Conservation (phyloP, 1,284 basidiomycete species). For the Vanrija pseudolonga region DNA sequence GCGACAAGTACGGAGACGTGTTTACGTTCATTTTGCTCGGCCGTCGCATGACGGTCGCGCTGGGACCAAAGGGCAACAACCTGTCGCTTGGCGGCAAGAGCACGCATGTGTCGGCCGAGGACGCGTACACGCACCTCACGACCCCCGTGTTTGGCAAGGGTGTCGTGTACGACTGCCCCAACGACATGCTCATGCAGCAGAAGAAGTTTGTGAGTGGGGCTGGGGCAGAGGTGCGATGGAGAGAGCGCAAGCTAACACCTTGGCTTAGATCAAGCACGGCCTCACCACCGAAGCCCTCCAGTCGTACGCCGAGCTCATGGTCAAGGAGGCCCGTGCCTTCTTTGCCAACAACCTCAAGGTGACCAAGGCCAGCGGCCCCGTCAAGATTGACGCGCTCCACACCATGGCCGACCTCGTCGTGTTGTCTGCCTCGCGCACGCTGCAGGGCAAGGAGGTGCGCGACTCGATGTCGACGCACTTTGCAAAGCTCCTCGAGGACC, state of each 20-base stretch:
- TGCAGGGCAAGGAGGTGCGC: constrained; percentile 90
- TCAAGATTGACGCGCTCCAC: constrained; percentile 60
- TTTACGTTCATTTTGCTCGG: constrained; percentile 93
- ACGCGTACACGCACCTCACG: constrained; percentile 91
- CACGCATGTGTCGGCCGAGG: constrained; percentile 88
- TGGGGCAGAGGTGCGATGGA: constrained; percentile 8
- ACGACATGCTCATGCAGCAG: constrained; percentile 97
- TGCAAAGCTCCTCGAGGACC: constrained; percentile 79
- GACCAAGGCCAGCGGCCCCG: constrained; percentile 19
- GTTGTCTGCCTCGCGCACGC: constrained; percentile 83
- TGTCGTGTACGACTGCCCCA: constrained; percentile 96
- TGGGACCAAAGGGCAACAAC: constrained; percentile 91
- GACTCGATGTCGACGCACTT: constrained; percentile 74
- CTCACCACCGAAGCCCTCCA: constrained; percentile 89
- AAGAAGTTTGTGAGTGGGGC: constrained; percentile 72
- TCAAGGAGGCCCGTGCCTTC: constrained; percentile 73
- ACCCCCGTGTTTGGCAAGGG: constrained; percentile 94
- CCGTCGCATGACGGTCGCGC: constrained; percentile 81
- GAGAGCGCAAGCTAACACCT: constrained; percentile 1
- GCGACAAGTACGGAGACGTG: constrained; percentile 76
- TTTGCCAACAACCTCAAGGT: constrained; percentile 53
- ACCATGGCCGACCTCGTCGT: constrained; percentile 92
- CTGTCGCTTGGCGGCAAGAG: constrained; percentile 92
- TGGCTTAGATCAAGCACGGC: constrained; percentile 71
- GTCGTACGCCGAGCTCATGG: constrained; percentile 86